Percentiles rank a stretch among this genome's conserved stretches.
These are phyloP conservation scores for Penicillium sp. DNA, from an alignment of 2,329 filamentous ascomycete genomes.

Conservation along the genomic window DNA sequence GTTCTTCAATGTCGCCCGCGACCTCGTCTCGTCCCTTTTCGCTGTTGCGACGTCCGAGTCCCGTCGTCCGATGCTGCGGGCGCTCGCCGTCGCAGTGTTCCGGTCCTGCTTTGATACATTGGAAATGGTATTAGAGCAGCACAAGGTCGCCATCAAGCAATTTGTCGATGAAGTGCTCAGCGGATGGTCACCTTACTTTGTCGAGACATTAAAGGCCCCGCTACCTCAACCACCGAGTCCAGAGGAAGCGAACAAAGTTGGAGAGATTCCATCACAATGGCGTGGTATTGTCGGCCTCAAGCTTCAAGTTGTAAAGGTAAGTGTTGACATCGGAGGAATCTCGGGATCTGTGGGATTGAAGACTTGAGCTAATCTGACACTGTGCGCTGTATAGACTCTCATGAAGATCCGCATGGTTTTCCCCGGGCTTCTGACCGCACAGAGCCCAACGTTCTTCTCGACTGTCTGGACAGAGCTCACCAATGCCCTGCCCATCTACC, in stretches of 20 bases:
- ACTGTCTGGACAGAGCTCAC: slow-evolving; percentile 87
- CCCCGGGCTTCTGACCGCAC: slow-evolving; percentile 75
- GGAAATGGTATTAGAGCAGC: slow-evolving; percentile 94
- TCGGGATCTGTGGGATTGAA: not conserved
- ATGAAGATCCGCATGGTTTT: slow-evolving; percentile 88
- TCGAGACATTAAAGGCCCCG: slow-evolving; percentile 71
- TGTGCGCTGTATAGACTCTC: slow-evolving; percentile 62
- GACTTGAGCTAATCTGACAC: slow-evolving; percentile 17
- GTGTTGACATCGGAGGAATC: slow-evolving; percentile 7
- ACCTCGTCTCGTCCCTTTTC: slow-evolving; percentile 82
- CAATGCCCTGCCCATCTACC: slow-evolving; percentile 70
- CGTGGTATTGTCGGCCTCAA: slow-evolving; percentile 84
- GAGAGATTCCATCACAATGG: slow-evolving; percentile 65
- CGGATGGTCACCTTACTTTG: slow-evolving; percentile 88
- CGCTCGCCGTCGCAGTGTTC: slow-evolving; percentile 87
- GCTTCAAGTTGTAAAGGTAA: slow-evolving; percentile 81
- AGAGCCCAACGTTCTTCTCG: slow-evolving; percentile 80
- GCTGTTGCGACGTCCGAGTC: slow-evolving; percentile 75
- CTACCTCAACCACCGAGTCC: slow-evolving; percentile 64
- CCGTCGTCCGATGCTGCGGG: slow-evolving; percentile 74
- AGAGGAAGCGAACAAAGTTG: slow-evolving; percentile 60
- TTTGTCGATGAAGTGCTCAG: slow-evolving; percentile 86
- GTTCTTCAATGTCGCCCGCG: slow-evolving; percentile 85
- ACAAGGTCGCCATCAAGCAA: slow-evolving; percentile 78
- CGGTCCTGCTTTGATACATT: slow-evolving; percentile 89